Evolutionary conservation across 352 stramenopile genomes (phyloP), one percentile per base, ranked within the genome.

Genomic region (Pythium phragmiticola): DNA sequence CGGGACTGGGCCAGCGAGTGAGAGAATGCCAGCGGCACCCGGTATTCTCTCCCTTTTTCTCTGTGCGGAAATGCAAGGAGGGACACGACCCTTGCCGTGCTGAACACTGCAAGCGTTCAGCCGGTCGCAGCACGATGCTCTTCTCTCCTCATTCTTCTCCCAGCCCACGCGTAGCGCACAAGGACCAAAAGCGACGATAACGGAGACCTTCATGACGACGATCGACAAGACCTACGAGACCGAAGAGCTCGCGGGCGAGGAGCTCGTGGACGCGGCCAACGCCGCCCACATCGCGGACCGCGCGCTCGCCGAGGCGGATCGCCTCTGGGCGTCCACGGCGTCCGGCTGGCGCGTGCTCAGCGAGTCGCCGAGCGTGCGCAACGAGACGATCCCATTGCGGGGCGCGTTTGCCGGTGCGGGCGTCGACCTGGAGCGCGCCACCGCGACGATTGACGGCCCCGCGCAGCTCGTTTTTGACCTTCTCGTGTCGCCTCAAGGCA

Each of bases 401-500:
- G 69, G 69, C 21, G 66, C 55, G 13, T 76, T 76, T 37, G 66
- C 47, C 2, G 2, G 21, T 4, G 46, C 65, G 9, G 57, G 61
- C 17, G 53, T 76, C 23, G 46, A 60, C 23, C 19, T 76, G 47
- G 72, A 67, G 28, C 69, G 69, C 17, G 69, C 61, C 3, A 45
- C 34, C 0, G 69, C 58, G 6, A 30, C 67, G 13, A 61, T 76
- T 7, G n/a, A 63, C 41, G 54, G 34, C 3, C 43, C 62, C 16
- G 65, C 69, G 14, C 48, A 76, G 48, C 51, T 42, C 51, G 52
- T 76, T 26, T 76, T 76, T 28, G 69, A 70, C 16, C 63, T 73
- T 36, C 61, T 76, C 14, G 63, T 63, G 23, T 71, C 69, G 34
- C 56, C 56, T 7, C 28, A 65, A 14, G 69, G 69, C 36, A 71